Base-by-base conservation (phyloP, 768 basidiomycete species). In the Mycena sanguinolenta region DNA sequence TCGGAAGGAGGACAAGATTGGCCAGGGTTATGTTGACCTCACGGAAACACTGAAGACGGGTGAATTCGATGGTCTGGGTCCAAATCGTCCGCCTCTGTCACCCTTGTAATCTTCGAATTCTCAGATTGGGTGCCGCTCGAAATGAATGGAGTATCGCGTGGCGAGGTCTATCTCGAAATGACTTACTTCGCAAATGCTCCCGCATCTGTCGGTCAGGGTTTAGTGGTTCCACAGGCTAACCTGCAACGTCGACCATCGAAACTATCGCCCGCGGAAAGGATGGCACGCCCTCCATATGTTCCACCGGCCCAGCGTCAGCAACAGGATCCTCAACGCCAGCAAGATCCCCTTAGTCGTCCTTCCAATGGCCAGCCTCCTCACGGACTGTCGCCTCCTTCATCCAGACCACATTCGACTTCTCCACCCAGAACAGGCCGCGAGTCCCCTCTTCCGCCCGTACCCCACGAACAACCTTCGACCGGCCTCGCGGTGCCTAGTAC, bases 131-230 rank as follows among this genome's bases (percentile, higher is more conserved):
- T 93, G 19, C 79, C 82, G 52, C 84, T 95, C 52, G 81, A 85
- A 64, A 81, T 86, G 36, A 87, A 88, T 55, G 90, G 89, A 3
- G 87, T 89, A 10, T 84, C 89, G 61, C 90, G 94, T 27, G 97
- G 97, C 8, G 95, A 98, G 63, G 73, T 97, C 13, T 98, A 94
- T 77, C 86, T 98, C 19, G 97, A 98, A 79, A 92, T 98, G 90
- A 98, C 97, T 1, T 98, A 91, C 83, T 98, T 90, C 80, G 88
- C 95, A 4, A 90, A 92, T 63, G 87, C 85, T 4, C 89, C 91
- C 10, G 83, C 86, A n/a, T 80, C 90, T 74, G 63, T 78, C 23
- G 65, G 49, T 50, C 49, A 25, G 23, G 49, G 72, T 3, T 67
- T 82, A 77, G 49, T 77, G 74, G 65, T 75, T 75, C 67, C 80